Conservation (phyloP, 2,329 filamentous ascomycete species). For the Ophiostoma novo-ulmi region DNA sequence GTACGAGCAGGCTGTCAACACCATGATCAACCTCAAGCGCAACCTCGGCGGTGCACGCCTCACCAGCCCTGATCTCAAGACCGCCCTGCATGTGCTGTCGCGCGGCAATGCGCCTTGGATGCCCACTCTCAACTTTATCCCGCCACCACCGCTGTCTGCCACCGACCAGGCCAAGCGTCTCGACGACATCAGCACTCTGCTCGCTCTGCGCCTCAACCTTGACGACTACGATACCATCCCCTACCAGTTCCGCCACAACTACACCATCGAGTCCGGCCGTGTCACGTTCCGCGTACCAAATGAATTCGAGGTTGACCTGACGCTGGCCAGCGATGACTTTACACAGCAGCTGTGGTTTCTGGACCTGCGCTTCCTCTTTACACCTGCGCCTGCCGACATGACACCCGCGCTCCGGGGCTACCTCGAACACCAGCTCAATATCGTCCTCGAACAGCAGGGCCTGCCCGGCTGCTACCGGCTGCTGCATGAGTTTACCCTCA, state of each 20-base stretch:
- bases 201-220: constrained; percentile 77
- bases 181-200: constrained; percentile 73
- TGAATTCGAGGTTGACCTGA: constrained; percentile 91
- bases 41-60: constrained; percentile 68
- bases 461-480: constrained; percentile 77
- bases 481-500: constrained; percentile 81
- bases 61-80: constrained; percentile 85
- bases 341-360: constrained; percentile 89
- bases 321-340: constrained; percentile 79
- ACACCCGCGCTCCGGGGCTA: constrained; percentile 58
- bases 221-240: constrained; percentile 75
- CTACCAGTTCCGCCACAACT: constrained; percentile 63
- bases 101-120: constrained; percentile 73
- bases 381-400: constrained; percentile 58
- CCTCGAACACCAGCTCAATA: constrained; percentile 69
- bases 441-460: constrained; percentile 62
- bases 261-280: constrained; percentile 75
- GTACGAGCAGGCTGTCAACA: constrained; percentile 57
- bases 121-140: constrained; percentile 77
- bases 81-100: constrained; percentile 77
- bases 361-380: constrained; percentile 80
- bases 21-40: constrained; percentile 66
- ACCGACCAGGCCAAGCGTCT: constrained; percentile 70
- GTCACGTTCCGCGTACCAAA: constrained; percentile 77
- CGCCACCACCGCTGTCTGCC: constrained; percentile 63